These are phyloP conservation scores for Beauveria bassiana DNA, from an alignment of 2,329 filamentous ascomycete species.

Conservation along the genomic window DNA sequence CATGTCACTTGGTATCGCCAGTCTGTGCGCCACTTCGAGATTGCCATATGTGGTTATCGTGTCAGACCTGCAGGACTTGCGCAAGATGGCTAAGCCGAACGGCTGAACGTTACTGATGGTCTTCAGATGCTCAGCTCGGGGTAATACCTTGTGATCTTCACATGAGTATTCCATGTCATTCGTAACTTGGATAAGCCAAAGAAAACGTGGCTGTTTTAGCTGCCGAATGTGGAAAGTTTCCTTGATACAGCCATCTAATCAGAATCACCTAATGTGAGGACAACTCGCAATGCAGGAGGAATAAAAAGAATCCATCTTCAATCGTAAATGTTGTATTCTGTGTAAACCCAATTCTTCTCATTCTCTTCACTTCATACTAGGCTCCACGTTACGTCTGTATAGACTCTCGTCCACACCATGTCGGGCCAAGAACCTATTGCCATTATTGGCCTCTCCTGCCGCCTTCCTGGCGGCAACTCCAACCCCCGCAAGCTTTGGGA, in stretches of 20 bases:
- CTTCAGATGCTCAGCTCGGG: not conserved
- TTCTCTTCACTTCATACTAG: not conserved
- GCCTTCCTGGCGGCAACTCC: constrained; percentile 32
- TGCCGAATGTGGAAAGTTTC: not conserved
- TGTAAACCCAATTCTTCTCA: not conserved
- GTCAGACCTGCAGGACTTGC: not conserved
- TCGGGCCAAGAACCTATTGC: constrained; percentile 24
- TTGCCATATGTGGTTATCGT: not conserved
- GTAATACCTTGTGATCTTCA: not conserved
- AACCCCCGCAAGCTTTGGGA: constrained; percentile 26
- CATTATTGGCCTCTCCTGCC: constrained; percentile 34
- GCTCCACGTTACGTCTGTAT: not conserved
- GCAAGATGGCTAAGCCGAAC: not conserved
- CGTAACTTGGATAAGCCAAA: not conserved
- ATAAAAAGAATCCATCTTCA: not conserved
- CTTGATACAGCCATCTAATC: not conserved
- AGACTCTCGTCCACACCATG: not conserved
- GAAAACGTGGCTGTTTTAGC: not conserved
- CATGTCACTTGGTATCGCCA: not conserved
- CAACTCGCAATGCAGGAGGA: not conserved
- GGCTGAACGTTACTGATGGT: not conserved
- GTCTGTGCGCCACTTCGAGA: not conserved
- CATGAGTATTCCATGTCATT: not conserved
- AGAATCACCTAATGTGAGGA: not conserved
- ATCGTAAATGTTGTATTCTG: not conserved